phyloP scores from a whole-genome alignment of 176 grass and related monocot species.

The Hordeum vulgare region MorexV3_pseudomolecules_assembly NC_058523.1:561741023-561741522 shows the following conservation, averaged over 20 bases:
- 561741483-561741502: conserved; percentile 62
- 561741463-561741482: conserved; percentile 70
- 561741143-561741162: neutral
- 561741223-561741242: neutral
- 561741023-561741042: neutral
- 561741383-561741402: no score
- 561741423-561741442: neutral
- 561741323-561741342: conserved; percentile 33
- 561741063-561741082: neutral
- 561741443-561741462: conserved; percentile 30
- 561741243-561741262: neutral
- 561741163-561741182: neutral
- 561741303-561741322: conserved; percentile 49
- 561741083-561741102: neutral
- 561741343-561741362: conserved; percentile 16
- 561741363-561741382: neutral
- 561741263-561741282: conserved; percentile 24
- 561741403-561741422: neutral
- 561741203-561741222: neutral
- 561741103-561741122: neutral
- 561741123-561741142: neutral
- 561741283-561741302: conserved; percentile 48
- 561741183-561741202: neutral
- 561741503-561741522: conserved; percentile 75
- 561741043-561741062: neutral